Conservation (phyloP, 2,329 filamentous ascomycete genomes). For the Fusarium newnesense region DNA sequence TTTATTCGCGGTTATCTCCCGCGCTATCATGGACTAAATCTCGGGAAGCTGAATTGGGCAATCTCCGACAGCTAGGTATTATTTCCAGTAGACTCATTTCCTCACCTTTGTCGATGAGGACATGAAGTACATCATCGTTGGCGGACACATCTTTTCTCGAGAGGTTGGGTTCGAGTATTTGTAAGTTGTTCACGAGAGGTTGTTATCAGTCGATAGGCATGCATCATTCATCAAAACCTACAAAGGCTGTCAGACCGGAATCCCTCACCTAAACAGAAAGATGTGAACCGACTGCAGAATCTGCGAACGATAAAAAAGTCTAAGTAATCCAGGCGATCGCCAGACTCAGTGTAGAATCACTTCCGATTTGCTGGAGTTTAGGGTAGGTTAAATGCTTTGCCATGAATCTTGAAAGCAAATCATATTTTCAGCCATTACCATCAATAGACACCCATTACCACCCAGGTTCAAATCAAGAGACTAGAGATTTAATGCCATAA, state of each 20-base stretch:
- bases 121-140: neutral
- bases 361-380: neutral
- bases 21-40: neutral
- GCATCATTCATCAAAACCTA: fast-evolving
- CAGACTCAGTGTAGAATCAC: fast-evolving
- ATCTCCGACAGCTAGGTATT: neutral
- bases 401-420: fast-evolving
- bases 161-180: neutral
- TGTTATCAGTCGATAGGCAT: fast-evolving
- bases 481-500: fast-evolving
- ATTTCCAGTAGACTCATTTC: neutral
- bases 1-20: slow-evolving; percentile 1
- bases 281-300: neutral
- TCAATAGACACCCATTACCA: fast-evolving
- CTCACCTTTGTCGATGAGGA: neutral
- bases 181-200: neutral
- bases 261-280: fast-evolving
- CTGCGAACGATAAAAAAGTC: too few relatives aligned
- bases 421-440: fast-evolving
- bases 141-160: neutral
- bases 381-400: neutral
- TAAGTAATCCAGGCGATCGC: neutral
- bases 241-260: fast-evolving
- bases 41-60: slow-evolving; percentile 5
- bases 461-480: fast-evolving